Conservation (phyloP, 2,329 filamentous ascomycete genomes). For the Trichoderma lentiforme region DNA sequence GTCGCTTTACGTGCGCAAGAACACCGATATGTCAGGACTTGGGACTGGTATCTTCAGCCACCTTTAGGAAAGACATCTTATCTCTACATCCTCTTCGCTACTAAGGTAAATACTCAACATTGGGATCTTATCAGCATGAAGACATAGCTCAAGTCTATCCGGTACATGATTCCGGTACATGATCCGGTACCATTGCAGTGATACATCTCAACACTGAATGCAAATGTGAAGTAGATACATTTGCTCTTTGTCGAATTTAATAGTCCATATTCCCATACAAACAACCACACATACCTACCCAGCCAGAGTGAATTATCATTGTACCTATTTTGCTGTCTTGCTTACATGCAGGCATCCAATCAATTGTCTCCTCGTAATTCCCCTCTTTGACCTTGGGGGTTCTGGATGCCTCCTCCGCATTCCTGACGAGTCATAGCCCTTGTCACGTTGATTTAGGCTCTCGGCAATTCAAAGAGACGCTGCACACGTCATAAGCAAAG, state of each 20-base stretch:
- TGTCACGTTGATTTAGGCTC: not conserved
- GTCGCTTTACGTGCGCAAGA: not conserved
- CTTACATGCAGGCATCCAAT: not conserved
- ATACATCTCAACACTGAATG: not conserved
- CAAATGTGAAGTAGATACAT: not conserved
- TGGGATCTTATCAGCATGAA: not conserved
- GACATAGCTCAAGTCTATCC: not conserved
- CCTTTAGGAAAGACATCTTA: not conserved
- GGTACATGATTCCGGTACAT: not conserved
- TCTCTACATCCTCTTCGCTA: not conserved
- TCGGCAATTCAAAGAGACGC: not conserved
- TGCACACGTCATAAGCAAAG: not conserved
- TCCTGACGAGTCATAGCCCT: constrained; percentile 1
- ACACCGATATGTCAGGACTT: not conserved
- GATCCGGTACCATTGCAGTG: not conserved
- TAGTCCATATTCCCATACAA: not conserved
- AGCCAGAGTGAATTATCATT: not conserved
- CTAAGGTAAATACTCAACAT: not conserved
- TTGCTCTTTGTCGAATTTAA: not conserved
- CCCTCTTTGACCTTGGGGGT: not conserved
- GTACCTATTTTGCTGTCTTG: not conserved
- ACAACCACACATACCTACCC: not conserved
- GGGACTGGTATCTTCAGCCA: not conserved
- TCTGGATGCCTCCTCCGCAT: not conserved
- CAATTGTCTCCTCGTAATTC: not conserved